Evolutionary conservation across 495 filamentous ascomycete genomes (phyloP), one percentile per base, ranked within the genome.

Genomic region (Penicillium canariense): DNA sequence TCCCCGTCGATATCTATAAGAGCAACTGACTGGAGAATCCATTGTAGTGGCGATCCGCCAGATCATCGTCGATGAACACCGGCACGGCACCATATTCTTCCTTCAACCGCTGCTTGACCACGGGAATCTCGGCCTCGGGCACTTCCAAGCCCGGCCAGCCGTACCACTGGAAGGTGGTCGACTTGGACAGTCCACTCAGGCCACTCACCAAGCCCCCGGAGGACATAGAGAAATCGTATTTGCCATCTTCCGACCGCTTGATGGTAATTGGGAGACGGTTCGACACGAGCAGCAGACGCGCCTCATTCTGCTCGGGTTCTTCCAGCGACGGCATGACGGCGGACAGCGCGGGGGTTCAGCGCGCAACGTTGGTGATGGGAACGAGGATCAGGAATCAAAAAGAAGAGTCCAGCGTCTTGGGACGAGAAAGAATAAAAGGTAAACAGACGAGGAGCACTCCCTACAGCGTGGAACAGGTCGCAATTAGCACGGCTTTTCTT

Each of bases 251-350:
- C 30, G 85, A 85, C 55, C 90, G 84, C 74, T 96, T 96, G 71
- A 97, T 91, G 44, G 91, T 96, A 68, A 97, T 96, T 5, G 93
- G 93, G 10, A 97, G 81, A 39, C 94, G 88, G 56, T 97, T 97
- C 11, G 93, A 96, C 60, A 96, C 83, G 39, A 97, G 84, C 32
- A 96, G 86, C 36, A 97, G 78, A 25, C 77, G 68, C 1, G 73
- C 69, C 50, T 74, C 71, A 39, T 66, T 72, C 40, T 59, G 48
- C 23, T 63, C 44, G 45, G 63, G 59, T 44, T 66, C 59, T 51
- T 76, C 70, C 42, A 67, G 58, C 39, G 63, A 63, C 48, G 71
- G 65, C 73, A 76, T 76, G 30, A 35, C 60, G 49, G 32, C 32
- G 54, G 48, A 40, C 27, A 46, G 44, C 17, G 43, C 39, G 22